Evolutionary conservation across 805 yeast genomes (phyloP).

Genomic region (Ogataea sp.): DNA sequence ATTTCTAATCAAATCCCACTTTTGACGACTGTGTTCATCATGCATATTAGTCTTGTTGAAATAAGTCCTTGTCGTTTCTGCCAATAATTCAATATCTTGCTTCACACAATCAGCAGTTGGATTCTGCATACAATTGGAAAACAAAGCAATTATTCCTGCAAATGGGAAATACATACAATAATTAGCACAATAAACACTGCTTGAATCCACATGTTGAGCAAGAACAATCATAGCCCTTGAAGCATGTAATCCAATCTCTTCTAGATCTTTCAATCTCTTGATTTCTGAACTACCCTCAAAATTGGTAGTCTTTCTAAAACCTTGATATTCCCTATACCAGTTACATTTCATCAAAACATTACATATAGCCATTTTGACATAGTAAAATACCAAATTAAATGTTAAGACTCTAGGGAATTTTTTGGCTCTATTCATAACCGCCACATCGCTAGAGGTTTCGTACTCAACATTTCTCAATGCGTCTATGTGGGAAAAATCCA

Average conservation of each 20-base stretch:
- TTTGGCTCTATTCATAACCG: too few relatives aligned
- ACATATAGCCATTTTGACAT: slow-evolving; percentile 18
- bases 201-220: slow-evolving; percentile 10
- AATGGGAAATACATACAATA: slow-evolving; percentile 22
- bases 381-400: slow-evolving; percentile 19
- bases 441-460: too few relatives aligned
- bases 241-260: slow-evolving; percentile 14
- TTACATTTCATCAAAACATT: slow-evolving; percentile 13
- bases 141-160: slow-evolving; percentile 21
- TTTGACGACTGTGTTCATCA: slow-evolving; percentile 1
- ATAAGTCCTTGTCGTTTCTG: slow-evolving; percentile 10
- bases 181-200: slow-evolving; percentile 9
- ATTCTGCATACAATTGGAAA: slow-evolving; percentile 17
- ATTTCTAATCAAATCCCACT: slow-evolving; percentile 12
- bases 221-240: slow-evolving; percentile 18
- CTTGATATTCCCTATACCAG: slow-evolving; percentile 4
- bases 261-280: slow-evolving; percentile 1
- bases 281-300: background rate
- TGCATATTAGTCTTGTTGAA: slow-evolving; percentile 6
- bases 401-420: background rate
- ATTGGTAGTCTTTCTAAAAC: background rate
- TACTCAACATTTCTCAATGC: background rate
- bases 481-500: background rate
- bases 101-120: slow-evolving; percentile 7
- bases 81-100: slow-evolving; percentile 18